Evolutionary conservation across 1,284 basidiomycete genomes (phyloP), one percentile per base, ranked within the genome.

Genomic region (Sanghuangporus sanghuang): DNA sequence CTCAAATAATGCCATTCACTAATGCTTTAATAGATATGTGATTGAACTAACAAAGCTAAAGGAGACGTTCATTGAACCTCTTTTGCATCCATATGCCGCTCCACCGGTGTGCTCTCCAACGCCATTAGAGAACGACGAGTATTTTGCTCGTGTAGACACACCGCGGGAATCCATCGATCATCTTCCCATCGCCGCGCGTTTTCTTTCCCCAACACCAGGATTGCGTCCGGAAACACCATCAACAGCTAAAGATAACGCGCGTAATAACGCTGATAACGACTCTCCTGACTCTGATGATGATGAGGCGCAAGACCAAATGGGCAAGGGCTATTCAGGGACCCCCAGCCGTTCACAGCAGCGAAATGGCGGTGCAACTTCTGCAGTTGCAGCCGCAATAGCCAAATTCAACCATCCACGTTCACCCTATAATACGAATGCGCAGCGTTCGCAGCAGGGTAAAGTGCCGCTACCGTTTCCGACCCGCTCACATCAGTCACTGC

Each of bases 181-280:
- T 63, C 82, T 98, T 6, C 94, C 95, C 50, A 98, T 98, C 68
- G 95, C 95, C 42, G 87, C 95, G 27, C 89, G 92, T 60, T 98
- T 95, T 79, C 90, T 94, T 76, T 89, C 90, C 6, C 87, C 90
- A 2, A 83, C 81, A 48, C 81, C 83, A 7, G 81, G 84, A 39
- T 78, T 82, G 68, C 80, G 80, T 56, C 78, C 81, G 16, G 81
- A 85, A 38, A 81, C 79, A 35, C 77, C 73, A 39, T 77, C 69
- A n/a, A 65, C 63, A 6, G 57, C 59, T 68, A 69, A 61, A 63
- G 73, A 66, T 27, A 69, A 70, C 21, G 78, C 80, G 1, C 85
- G 85, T 7, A 84, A 85, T 65, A 84, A 85, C 65, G 87, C 88
- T 36, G 90, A 92, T 68, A 83, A 81, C 54, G 89, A 90, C 68